Base-by-base conservation (phyloP, 192 early-diverging fungal genomes). In the Ambispora gerdemannii region DNA sequence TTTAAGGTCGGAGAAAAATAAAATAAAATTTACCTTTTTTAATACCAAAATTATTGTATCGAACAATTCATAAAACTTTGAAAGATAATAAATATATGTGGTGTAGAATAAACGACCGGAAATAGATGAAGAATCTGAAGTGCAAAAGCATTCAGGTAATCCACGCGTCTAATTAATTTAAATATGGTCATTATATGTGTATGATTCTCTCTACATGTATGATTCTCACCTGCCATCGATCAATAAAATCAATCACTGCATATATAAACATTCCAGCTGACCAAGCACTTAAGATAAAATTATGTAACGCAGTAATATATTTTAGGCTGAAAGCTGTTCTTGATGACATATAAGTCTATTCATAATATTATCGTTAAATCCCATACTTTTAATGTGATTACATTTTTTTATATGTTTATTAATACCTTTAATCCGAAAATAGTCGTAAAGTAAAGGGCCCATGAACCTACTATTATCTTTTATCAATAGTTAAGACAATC, bases 11-110 rank as follows among this genome's bases (percentile, higher is more conserved):
- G 33, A 28, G 27, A 58, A 13, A 1, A 47, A 6, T 47, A 28
- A 58, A 58, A 2, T 8, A 13, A 50, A 20, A 30, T 3, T 34
- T 73, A 83, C 81, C 81, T 82, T 82, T 62, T 83, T 83, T 31
- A 83, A 63, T 31, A 80, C 76, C 17, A 83, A 58, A 34, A 83
- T 83, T 17, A 83, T 79, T 24, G 82, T 83, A 64, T 83, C 82
- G 0, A 80, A 22, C 13, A 83, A 75, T 67, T 83, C 82, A 63
- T 56, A 65, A 67, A 76, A 83, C 60, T 83, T 83, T 50, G 55
- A 75, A 52, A 83, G 32, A 60, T 83, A 83, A 64, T 83, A 83
- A 17, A 80, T 72, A 76, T 83, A 83, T 35, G 81, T 64, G 38
- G 50, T 36, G 59, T 73, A 83, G 31, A 62, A 60, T 53, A 80